Evolutionary conservation across 2,329 filamentous ascomycete genomes (phyloP).

Genomic region (Colletotrichum nymphaeae): DNA sequence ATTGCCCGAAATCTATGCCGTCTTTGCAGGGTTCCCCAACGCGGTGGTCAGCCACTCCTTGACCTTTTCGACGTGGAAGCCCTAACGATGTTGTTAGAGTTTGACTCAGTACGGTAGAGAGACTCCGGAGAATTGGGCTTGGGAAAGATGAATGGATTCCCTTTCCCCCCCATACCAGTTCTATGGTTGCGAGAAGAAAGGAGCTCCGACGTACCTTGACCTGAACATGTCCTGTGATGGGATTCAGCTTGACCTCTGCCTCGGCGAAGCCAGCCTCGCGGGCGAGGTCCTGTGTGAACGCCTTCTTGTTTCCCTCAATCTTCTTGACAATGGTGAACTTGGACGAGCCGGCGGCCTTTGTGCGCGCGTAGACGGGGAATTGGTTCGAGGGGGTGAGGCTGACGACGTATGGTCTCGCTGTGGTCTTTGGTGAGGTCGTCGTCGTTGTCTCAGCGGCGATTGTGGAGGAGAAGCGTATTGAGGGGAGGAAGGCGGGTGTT

Average conservation of each 20-base stretch:
- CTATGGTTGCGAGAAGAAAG: not conserved
- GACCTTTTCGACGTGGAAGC: slow-evolving; percentile 22
- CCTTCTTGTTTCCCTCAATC: slow-evolving; percentile 77
- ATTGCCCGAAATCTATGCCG: not conserved
- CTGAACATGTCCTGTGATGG: slow-evolving; percentile 77
- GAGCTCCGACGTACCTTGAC: slow-evolving; percentile 70
- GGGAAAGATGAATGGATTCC: not conserved
- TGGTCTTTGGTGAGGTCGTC: slow-evolving; percentile 34
- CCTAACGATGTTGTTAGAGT: slow-evolving; percentile 13
- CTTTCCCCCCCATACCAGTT: not conserved
- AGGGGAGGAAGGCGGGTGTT: slow-evolving; percentile 12
- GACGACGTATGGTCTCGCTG: slow-evolving; percentile 73
- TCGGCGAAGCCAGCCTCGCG: slow-evolving; percentile 66
- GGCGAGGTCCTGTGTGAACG: slow-evolving; percentile 73
- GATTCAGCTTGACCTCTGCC: slow-evolving; percentile 65
- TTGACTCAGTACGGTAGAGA: no score
- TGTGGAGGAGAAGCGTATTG: slow-evolving; percentile 31
- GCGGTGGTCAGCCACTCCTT: slow-evolving; percentile 15
- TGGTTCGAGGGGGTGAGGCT: slow-evolving; percentile 76
- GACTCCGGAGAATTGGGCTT: not conserved
- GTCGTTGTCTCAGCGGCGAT: slow-evolving; percentile 10
- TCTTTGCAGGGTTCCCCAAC: slow-evolving; percentile 4
- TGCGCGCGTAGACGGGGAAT: slow-evolving; percentile 80
- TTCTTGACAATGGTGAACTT: slow-evolving; percentile 82
- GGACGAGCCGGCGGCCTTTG: slow-evolving; percentile 80